A percentile compares a stretch with the other conserved stretches of the same genome.
Conservation (phyloP, 768 basidiomycete species). For the Crassisporium funariophilum region DNA sequence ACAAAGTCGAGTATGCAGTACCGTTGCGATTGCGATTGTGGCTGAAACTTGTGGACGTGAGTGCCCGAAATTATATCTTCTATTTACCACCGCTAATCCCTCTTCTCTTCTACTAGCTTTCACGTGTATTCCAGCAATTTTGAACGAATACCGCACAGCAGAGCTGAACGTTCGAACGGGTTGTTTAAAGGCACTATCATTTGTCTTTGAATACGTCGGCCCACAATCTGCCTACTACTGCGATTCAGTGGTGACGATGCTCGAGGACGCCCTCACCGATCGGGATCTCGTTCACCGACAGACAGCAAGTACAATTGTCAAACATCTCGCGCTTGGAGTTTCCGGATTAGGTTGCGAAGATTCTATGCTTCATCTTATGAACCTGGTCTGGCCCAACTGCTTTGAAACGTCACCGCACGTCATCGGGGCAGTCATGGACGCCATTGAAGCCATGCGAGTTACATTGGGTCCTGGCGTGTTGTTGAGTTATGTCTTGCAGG, state of each 20-base stretch:
- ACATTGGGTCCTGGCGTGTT: constrained; percentile 93
- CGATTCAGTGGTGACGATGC: constrained; percentile 96
- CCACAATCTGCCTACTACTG: constrained; percentile 96
- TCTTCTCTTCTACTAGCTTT: constrained; percentile 56
- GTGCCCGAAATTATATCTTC: constrained; percentile 23
- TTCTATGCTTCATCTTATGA: constrained; percentile 96
- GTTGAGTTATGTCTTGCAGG: constrained; percentile 90
- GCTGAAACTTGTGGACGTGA: constrained; percentile 88
- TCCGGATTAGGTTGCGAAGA: constrained; percentile 98
- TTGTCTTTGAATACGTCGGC: constrained; percentile 99
- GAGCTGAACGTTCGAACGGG: constrained; percentile 99
- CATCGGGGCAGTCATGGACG: constrained; percentile 97
- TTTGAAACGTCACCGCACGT: constrained; percentile 99
- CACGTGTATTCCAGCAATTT: constrained; percentile 97
- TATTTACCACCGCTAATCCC: constrained; percentile 7
- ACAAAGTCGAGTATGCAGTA: constrained; percentile 97
- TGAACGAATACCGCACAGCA: constrained; percentile 98
- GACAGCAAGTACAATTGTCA: constrained; percentile 97
- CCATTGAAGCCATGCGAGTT: constrained; percentile 96
- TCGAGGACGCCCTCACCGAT: constrained; percentile 97
- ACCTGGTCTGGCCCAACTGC: constrained; percentile 98
- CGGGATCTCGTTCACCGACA: constrained; percentile 98
- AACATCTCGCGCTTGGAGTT: constrained; percentile 95
- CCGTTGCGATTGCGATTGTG: constrained; percentile 96
- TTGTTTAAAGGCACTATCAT: constrained; percentile 96